A percentile compares a stretch with the other conserved stretches of the same genome.
Conservation (phyloP, 73 alveolate species). For the Paramecium primaurelia region DNA sequence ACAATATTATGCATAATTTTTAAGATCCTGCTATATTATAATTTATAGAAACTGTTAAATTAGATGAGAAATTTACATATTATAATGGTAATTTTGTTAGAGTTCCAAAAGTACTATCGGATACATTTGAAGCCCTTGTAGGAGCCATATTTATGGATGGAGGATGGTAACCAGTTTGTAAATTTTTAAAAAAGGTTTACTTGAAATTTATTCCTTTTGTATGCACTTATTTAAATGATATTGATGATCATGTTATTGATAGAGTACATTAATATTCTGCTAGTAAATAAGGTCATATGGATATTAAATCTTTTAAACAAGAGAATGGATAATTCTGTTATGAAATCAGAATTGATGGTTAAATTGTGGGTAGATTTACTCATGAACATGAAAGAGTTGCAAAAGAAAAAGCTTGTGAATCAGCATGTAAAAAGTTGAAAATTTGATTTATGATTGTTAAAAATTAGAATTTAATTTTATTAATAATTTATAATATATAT, state of each 20-base stretch:
- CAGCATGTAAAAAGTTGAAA: slow-evolving; percentile 17
- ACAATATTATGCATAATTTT: neutral
- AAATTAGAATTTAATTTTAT: neutral
- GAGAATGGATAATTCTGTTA: neutral
- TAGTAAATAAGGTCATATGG: neutral
- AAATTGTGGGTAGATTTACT: neutral
- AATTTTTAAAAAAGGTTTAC: neutral
- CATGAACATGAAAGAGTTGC: neutral
- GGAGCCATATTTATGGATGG: slow-evolving; percentile 38
- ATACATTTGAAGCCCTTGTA: slow-evolving; percentile 4
- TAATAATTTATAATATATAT: neutral
- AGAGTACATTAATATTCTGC: slow-evolving; percentile 8
- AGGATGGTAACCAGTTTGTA: neutral
- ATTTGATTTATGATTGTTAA: neutral
- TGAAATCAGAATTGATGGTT: neutral
- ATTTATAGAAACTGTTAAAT: neutral
- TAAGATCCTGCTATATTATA: neutral
- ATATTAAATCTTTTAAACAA: neutral
- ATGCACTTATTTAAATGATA: neutral
- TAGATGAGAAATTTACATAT: neutral
- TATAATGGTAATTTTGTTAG: slow-evolving; percentile 2
- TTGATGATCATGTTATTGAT: slow-evolving; percentile 33
- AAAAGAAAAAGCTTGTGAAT: neutral
- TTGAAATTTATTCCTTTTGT: neutral
- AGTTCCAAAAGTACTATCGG: slow-evolving; percentile 36